Conservation (phyloP, 768 basidiomycete genomes). For the Vararia minispora region DNA sequence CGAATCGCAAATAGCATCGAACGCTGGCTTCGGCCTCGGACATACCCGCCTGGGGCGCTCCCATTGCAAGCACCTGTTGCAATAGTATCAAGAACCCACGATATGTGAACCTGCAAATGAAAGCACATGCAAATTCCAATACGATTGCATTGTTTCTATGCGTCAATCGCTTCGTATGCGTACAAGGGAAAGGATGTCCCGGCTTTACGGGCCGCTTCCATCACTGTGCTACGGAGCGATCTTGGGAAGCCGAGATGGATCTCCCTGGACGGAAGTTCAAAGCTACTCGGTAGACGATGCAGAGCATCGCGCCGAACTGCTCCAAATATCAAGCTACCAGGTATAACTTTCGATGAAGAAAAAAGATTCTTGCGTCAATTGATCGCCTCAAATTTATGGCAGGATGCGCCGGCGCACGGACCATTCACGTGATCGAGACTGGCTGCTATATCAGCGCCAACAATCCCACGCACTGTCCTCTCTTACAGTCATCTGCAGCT, state of each 20-base stretch:
- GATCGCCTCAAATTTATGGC: background rate
- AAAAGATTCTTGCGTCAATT: no score
- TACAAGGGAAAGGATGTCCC: constrained; percentile 18
- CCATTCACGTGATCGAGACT: constrained; percentile 23
- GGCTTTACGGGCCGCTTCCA: constrained; percentile 52
- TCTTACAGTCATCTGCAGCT: constrained; percentile 29
- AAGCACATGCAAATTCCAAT: no score
- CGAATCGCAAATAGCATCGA: no score
- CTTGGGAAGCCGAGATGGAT: constrained; percentile 51
- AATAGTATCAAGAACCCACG: no score
- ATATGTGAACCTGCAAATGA: no score
- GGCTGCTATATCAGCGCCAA: constrained; percentile 16
- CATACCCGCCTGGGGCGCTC: no score
- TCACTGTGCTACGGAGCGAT: constrained; percentile 42
- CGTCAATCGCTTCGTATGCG: no score
- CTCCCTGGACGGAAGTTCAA: constrained; percentile 57
- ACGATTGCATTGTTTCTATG: no score
- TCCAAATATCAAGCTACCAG: constrained; percentile 68
- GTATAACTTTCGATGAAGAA: constrained; percentile 57
- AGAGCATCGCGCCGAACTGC: constrained; percentile 21
- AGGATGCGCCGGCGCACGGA: constrained; percentile 41
- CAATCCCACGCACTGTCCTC: constrained; percentile 20
- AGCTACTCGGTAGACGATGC: constrained; percentile 27
- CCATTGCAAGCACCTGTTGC: no score
- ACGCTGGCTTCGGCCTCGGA: no score